Base-by-base conservation (phyloP, 2,329 filamentous ascomycete species). In the Podosphaera aphanis region DNA sequence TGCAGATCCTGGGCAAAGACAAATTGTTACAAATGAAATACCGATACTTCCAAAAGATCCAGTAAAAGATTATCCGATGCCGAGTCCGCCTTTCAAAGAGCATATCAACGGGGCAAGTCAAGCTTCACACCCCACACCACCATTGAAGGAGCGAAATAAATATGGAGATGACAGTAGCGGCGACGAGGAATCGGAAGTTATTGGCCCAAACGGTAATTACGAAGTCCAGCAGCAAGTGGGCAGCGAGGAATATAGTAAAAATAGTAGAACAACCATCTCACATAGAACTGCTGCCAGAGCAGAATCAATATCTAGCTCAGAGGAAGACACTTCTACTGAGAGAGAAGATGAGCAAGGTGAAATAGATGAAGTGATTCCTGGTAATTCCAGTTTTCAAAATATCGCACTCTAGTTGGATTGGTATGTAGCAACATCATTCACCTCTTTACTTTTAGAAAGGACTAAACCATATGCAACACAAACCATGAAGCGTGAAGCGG, bases 321-420 rank as follows among this genome's bases (percentile, higher is more conserved):
- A 20, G 18, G 18, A 44, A 33, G 42, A 36, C 15, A 23, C 16
- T 19, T 31, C n/a, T 15, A 44, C 7, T 13, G 54, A 55, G 5
- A 52, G 56, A 2, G 49, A 50, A 16, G 50, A 51, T 11, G 50
- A 56, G 15, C 56, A 58, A 10, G 50, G 50, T n/a, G 56, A 58
- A 33, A 51, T 55, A 36, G 57, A 60, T 5, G 61, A 63, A 15
- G 60, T 63, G 37, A 70, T 69, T 5, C 66, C 71, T 2, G 66
- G 63, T 16, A 71, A 74, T 50, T 68, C 69, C 0, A 65, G 71
- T n/a, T 77, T 78, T 59, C 73, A 77, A 53, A 71, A 78, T 52
- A 73, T 78, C 41, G 71, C 70, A 49, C 61, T 78, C 53, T 77
- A 63, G 51, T 48, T 20, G 41, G n/a, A n/a, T n/a, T n/a, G n/a